Evolutionary conservation across 139 green algal genomes (phyloP).

Genomic region (Chlorella sp.): DNA sequence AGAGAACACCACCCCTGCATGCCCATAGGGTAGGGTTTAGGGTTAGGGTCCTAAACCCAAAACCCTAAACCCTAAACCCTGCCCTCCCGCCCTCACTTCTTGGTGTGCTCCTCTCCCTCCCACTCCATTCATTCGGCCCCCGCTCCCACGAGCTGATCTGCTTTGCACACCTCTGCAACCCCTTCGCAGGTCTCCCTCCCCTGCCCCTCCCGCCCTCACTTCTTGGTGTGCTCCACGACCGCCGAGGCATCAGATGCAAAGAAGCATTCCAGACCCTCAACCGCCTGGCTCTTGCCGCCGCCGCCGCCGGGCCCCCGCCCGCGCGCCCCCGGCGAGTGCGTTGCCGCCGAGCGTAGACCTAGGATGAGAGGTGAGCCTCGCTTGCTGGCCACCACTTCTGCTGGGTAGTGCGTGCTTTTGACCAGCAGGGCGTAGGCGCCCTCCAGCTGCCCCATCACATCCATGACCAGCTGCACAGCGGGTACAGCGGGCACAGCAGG

Average conservation of each 20-base stretch:
- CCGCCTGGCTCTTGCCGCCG: neutral
- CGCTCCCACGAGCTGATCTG: too few relatives aligned
- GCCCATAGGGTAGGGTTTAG: too few relatives aligned
- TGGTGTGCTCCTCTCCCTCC: conserved; percentile 90
- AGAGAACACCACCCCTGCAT: too few relatives aligned
- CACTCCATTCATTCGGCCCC: too few relatives aligned
- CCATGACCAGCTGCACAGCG: conserved; percentile 89
- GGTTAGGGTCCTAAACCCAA: too few relatives aligned
- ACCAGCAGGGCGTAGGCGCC: conserved; percentile 97
- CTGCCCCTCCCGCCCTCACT: conserved; percentile 40
- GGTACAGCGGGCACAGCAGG: neutral
- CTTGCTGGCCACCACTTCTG: conserved; percentile 97
- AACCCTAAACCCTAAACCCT: neutral
- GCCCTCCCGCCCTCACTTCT: conserved; percentile 60
- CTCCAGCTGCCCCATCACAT: conserved; percentile 95
- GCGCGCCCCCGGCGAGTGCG: neutral
- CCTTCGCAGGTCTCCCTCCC: neutral
- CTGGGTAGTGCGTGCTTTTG: conserved; percentile 93
- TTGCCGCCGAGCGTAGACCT: conserved; percentile 68
- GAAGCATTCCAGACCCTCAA: conserved; percentile 76
- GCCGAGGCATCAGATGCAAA: conserved; percentile 92
- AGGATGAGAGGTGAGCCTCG: conserved; percentile 93
- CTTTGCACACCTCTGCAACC: too few relatives aligned
- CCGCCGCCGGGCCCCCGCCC: neutral
- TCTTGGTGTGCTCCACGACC: conserved; percentile 98